Conservation (phyloP, 2,329 filamentous ascomycete species). For the Fusarium torreyae region DNA sequence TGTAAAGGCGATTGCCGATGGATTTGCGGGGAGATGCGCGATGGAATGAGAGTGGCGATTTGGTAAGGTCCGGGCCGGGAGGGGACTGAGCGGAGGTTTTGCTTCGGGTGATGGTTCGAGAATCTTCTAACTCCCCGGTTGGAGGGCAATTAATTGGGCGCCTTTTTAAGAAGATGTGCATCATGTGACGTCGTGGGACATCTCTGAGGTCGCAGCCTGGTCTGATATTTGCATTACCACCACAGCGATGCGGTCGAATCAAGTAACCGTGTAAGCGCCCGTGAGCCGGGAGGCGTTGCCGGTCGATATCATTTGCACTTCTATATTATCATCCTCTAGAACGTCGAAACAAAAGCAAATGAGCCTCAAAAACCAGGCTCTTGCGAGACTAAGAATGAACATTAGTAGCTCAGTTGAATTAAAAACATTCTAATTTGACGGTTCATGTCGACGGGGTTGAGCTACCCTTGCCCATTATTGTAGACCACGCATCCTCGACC, state of each 20-base stretch:
- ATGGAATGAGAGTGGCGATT: slow-evolving; percentile 10
- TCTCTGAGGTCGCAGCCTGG: slow-evolving; percentile 9
- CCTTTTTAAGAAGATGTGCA: neutral
- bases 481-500: slow-evolving; percentile 36
- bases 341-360: no score
- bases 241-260: slow-evolving; percentile 10
- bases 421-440: no score
- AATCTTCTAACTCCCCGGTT: neutral
- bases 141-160: neutral
- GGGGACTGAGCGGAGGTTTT: neutral
- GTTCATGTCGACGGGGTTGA: neutral
- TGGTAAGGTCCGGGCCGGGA: slow-evolving; percentile 25
- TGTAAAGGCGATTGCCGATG: neutral
- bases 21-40: neutral
- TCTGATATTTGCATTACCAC: slow-evolving; percentile 24
- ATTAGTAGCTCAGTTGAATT: no score
- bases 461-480: slow-evolving; percentile 1
- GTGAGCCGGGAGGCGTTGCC: neutral
- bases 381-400: no score
- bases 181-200: slow-evolving; percentile 32
- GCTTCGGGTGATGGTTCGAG: slow-evolving; percentile 26
- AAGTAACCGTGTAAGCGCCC: neutral
- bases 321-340: neutral
- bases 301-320: neutral
- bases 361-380: no score